Base-by-base conservation (phyloP, 148 eudicot genomes). In the Heliosperma pusillum region DNA sequence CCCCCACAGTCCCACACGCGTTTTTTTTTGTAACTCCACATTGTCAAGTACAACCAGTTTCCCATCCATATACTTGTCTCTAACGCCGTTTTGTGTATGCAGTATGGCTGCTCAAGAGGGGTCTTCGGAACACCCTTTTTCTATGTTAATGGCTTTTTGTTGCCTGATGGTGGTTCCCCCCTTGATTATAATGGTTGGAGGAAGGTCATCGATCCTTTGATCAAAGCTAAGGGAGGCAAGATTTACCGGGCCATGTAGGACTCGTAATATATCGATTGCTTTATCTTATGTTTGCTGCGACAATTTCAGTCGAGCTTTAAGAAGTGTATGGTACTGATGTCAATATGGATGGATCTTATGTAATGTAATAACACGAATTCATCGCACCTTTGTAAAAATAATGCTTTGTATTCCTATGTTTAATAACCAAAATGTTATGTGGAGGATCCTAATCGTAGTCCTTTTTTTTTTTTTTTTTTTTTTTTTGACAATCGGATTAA, bases 91-190 rank as follows among this genome's bases (percentile, higher is more conserved):
- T 12, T 72, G 27, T 64, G 13, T 27, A 66, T 81, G 80, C 86
- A 92, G 96, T 93, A 90, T 79, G 97, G 97, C 76, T 90, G 96
- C 80, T 81, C 89, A 66, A 87, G 93, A 83, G 96, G 93, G 19
- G 97, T 93, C 2, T 84, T 69, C 13, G 97, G 96, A 63, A 89
- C 96, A 13, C 97, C 97, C 7, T 77, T 79, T 52, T 93, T 90
- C 90, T 87, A 84, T 52, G 90, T 90, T 10, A 93, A 90, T 73
- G 97, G 97, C 66, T 89, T 90, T 77, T 24, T 70, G 3, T 50
- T 90, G 81, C 88, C 95, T 52, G 85, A 87, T 78, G 90, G 77
- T 33, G 96, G 88, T 47, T 82, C 87, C 8, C 67, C 93, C 24
- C 53, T 88, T 4, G 82, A 82, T 66, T 92, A 88, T 73, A 40